These are phyloP conservation scores for Aureobasidium uvarum DNA, from an alignment of 2,329 filamentous ascomycete genomes.

Conservation along the genomic window DNA sequence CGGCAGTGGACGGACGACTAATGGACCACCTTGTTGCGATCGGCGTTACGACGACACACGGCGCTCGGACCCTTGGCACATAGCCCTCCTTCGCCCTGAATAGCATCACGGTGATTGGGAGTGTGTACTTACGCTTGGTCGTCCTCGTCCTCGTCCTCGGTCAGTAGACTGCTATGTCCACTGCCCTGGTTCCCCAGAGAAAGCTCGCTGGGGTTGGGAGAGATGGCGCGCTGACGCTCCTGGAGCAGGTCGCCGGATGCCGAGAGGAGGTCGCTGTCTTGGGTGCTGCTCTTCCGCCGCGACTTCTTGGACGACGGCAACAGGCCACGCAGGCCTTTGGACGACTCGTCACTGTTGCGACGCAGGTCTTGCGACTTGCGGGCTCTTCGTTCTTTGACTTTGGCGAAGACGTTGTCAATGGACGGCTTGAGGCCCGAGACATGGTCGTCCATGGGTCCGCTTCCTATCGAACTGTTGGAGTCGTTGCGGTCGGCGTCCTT, in stretches of 20 bases:
- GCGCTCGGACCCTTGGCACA: conserved; percentile 20
- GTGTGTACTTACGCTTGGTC: conserved; percentile 36
- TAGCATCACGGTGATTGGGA: background rate
- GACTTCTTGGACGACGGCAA: conserved; percentile 45
- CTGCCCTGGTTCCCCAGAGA: conserved; percentile 47
- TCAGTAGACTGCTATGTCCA: conserved; percentile 50
- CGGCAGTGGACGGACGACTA: background rate
- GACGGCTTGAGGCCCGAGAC: conserved; percentile 34
- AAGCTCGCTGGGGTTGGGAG: conserved; percentile 39
- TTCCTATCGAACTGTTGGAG: conserved; percentile 36
- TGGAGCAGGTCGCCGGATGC: background rate
- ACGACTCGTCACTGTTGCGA: conserved; percentile 42
- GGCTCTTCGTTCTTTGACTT: conserved; percentile 39
- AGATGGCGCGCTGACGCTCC: conserved; percentile 12
- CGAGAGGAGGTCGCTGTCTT: conserved; percentile 24
- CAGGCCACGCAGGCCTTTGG: conserved; percentile 48
- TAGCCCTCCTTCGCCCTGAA: conserved; percentile 4
- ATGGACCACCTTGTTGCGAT: conserved; percentile 23
- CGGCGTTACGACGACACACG: conserved; percentile 21
- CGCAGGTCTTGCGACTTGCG: conserved; percentile 43
- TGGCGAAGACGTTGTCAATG: conserved; percentile 45
- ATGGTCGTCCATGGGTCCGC: conserved; percentile 32
- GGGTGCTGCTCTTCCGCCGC: conserved; percentile 35
- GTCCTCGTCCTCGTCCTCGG: conserved; percentile 54
- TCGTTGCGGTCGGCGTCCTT: conserved; percentile 33